Evolutionary conservation across 352 stramenopile species (phyloP).

Genomic region (Phytopythium kandeliae): DNA sequence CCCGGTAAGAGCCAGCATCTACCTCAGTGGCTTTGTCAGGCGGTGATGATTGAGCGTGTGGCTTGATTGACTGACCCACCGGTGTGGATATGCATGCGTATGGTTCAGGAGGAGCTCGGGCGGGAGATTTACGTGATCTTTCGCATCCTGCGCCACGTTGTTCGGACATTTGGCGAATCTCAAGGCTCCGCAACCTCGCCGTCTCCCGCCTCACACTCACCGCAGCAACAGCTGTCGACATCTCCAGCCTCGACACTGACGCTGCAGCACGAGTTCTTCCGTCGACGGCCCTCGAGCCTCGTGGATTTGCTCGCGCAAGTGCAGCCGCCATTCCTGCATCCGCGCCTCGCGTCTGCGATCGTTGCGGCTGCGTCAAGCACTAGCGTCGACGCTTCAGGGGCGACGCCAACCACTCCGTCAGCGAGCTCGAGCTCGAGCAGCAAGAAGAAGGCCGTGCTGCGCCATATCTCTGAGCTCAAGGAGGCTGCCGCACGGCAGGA

Average conservation of each 20-base stretch:
- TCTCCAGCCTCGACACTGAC: background rate
- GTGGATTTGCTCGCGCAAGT: slow-evolving; percentile 49
- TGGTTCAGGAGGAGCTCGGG: slow-evolving; percentile 46
- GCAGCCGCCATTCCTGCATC: slow-evolving; percentile 64
- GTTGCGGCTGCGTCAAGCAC: slow-evolving; percentile 22
- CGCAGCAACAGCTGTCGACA: background rate
- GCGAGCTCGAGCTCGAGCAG: slow-evolving; percentile 2
- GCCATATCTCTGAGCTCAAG: slow-evolving; percentile 41
- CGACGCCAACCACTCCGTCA: background rate
- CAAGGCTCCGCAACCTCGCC: background rate
- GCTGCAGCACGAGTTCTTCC: slow-evolving; percentile 46
- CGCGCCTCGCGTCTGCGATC: slow-evolving; percentile 45
- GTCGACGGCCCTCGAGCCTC: slow-evolving; percentile 27
- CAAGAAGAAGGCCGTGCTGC: slow-evolving; percentile 34
- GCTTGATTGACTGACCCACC: too few relatives aligned
- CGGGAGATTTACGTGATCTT: slow-evolving; percentile 70
- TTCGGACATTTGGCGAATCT: slow-evolving; percentile 49
- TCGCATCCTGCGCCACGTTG: slow-evolving; percentile 51
- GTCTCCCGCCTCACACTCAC: background rate
- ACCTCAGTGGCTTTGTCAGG: background rate
- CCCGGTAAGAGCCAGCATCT: slow-evolving; percentile 30
- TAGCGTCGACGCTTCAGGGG: background rate
- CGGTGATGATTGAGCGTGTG: too few relatives aligned
- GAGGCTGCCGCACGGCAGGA: slow-evolving; percentile 35
- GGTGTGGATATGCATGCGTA: too few relatives aligned